Evolutionary conservation across 2,329 filamentous ascomycete genomes (phyloP), one percentile per base, ranked within the genome.

Genomic region (Aspergillus sergii): DNA sequence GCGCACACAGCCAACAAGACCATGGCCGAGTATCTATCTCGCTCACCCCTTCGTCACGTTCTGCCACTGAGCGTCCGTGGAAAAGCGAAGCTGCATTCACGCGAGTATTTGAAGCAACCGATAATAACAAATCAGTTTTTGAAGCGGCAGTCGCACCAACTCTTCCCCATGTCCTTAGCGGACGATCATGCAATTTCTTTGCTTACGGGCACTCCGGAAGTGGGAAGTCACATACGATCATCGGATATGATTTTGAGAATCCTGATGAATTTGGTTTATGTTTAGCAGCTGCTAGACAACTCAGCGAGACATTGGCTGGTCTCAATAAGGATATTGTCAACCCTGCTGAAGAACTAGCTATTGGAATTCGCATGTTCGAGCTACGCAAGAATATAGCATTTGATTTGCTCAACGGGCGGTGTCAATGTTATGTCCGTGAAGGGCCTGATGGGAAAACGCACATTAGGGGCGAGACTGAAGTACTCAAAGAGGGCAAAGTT

Each of bases 201-300:
- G 80, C 79, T 11, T 81, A 82, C 59, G 79, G 79, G 3, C 78
- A 81, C 66, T 79, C 79, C 2, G 77, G 76, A 21, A 80, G 78
- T 59, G 79, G 78, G 0, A 81, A 80, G 63, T 76, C 78, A 1
- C 78, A 80, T 62, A 80, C 78, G 0, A 78, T 80, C 55, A 73
- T 83, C 8, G 81, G 81, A 3, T 81, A 82, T 57, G 74, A 82
- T 21, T 78, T 75, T 51, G 70, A 79, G 7, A 63, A 76, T 2
- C 34, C 51, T 1, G 62, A 74, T 3, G 62, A 78, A 26, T 72
- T 80, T 30, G 80, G 79, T 0, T 60, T 82, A 1, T 80, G 76
- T 58, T 66, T 81, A 6, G 68, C 74, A 0, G 75, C 79, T 3
- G 77, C 78, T 3, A 64, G 67, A 3, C 34, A 73, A 10, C 68